Evolutionary conservation across 345 rosid species (phyloP).

Genomic region (Salix purpurea): DNA sequence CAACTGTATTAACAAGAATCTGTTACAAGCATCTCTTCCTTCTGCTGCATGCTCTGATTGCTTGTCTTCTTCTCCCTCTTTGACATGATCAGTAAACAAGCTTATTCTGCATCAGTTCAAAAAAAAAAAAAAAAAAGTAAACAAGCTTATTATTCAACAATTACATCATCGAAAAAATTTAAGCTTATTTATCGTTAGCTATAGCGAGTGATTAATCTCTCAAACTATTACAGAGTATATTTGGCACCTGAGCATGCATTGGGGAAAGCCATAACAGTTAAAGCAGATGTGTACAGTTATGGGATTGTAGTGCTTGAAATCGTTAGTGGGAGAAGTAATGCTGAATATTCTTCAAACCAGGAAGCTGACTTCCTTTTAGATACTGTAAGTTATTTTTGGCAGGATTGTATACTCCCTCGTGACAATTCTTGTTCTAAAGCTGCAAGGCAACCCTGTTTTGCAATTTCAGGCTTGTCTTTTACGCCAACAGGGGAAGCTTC

Average conservation of each 20-base stretch:
- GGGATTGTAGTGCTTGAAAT: slow-evolving; percentile 22
- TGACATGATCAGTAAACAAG: too few species aligned
- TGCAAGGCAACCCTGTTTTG: not conserved
- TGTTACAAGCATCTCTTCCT: too few species aligned
- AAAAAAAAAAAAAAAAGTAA: too few species aligned
- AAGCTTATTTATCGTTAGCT: not conserved
- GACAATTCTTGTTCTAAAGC: not conserved
- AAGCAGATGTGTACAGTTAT: slow-evolving; percentile 20
- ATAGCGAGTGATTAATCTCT: not conserved
- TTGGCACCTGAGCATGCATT: slow-evolving; percentile 21
- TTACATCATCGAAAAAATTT: not conserved
- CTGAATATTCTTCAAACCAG: not conserved
- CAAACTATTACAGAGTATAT: slow-evolving; percentile 4
- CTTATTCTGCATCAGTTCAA: too few species aligned
- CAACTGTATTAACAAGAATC: too few species aligned
- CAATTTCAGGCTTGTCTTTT: slow-evolving; percentile 8
- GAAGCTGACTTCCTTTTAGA: slow-evolving; percentile 14
- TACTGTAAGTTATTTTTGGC: not conserved
- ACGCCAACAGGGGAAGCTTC: not conserved
- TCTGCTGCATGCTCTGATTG: too few species aligned
- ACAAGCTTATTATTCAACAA: too few species aligned
- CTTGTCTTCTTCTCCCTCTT: too few species aligned
- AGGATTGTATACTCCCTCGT: not conserved
- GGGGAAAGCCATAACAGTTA: slow-evolving; percentile 3
- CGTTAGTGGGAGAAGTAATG: slow-evolving; percentile 9